Percentiles rank a stretch among this genome's conserved stretches.
Conservation (phyloP, 805 yeast species). For the Suhomyces canberraensis region DNA sequence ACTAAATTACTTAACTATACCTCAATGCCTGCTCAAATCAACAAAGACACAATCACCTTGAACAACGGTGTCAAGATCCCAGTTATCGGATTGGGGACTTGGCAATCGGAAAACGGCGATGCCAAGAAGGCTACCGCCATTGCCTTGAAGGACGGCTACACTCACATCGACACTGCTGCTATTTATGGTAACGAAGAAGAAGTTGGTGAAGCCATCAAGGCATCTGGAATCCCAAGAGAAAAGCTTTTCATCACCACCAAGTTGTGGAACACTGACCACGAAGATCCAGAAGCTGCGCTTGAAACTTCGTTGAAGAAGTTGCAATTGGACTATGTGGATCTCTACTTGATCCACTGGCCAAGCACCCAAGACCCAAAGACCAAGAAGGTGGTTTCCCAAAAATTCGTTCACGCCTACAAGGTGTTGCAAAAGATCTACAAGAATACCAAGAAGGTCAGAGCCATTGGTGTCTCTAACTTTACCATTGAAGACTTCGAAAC, state of each 20-base stretch:
- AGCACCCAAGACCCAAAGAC: constrained; percentile 47
- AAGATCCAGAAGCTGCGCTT: constrained; percentile 51
- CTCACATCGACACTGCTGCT: constrained; percentile 77
- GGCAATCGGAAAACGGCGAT: constrained; percentile 52
- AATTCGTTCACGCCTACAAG: constrained; percentile 44
- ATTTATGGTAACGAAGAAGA: constrained; percentile 63
- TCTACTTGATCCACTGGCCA: constrained; percentile 85
- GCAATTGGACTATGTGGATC: constrained; percentile 72
- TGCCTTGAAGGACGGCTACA: constrained; percentile 67
- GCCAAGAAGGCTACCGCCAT: constrained; percentile 55
- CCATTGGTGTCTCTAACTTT: constrained; percentile 79
- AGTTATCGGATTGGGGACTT: constrained; percentile 71
- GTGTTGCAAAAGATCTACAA: constrained; percentile 55
- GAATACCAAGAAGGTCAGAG: constrained; percentile 50
- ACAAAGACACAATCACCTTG: constrained; percentile 31
- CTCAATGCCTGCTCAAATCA: too few species aligned
- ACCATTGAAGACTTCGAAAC: constrained; percentile 49
- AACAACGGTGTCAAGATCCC: constrained; percentile 68
- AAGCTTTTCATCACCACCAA: constrained; percentile 72
- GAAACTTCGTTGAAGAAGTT: constrained; percentile 58
- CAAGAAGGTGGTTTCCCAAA: constrained; percentile 27
- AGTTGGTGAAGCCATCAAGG: constrained; percentile 54
- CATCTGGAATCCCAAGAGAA: constrained; percentile 59
- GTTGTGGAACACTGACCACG: constrained; percentile 56
- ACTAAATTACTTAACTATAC: too few species aligned